Evolutionary conservation across 2,329 filamentous ascomycete genomes (phyloP), one percentile per base, ranked within the genome.

Genomic region (Penicillium sp.): DNA sequence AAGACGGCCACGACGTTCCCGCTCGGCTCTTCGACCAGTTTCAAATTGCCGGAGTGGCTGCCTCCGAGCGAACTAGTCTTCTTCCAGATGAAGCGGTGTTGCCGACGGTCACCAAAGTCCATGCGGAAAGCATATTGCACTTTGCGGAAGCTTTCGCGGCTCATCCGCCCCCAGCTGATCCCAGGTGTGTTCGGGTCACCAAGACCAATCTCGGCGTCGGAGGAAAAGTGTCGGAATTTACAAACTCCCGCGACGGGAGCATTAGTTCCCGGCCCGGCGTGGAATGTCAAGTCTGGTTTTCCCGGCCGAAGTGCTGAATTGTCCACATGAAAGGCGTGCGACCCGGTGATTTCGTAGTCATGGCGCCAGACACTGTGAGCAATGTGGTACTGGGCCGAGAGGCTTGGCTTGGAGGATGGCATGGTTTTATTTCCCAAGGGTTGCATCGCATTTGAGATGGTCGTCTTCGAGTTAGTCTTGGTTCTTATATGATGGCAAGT

Each of bases 221-320:
- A 60, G 5, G 69, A 70, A 46, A 72, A 65, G 33, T 65, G 63
- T 10, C 61, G 48, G 48, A 69, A 73, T 40, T 72, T 69, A 51
- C 63, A 65, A 4, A 66, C 58, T 0, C 63, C 69, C 36, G 61
- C 60, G 16, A 69, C 48, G 10, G 66, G 64, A 4, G 56, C 66
- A 3, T 51, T 60, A 6, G 58, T 56, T 53, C 65, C 56, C 3
- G 53, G 24, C 11, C 69, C 65, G 1, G 55, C 46, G 54, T 73
- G 68, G 44, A 72, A 56, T 1, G 67, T 69, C 7, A 73, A 55
- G 16, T 71, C 68, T 16, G 69, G 63, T 45, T 67, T 71, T 16
- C 61, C 62, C 5, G 66, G 63, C n/a, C 54, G 64, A 20, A 65
- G 52, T 6, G 48, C 16, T 4, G 66, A 70, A 31, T 63, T 67